Conservation (phyloP, 2,329 filamentous ascomycete genomes). For the Plenodomus lindquistii region DNA sequence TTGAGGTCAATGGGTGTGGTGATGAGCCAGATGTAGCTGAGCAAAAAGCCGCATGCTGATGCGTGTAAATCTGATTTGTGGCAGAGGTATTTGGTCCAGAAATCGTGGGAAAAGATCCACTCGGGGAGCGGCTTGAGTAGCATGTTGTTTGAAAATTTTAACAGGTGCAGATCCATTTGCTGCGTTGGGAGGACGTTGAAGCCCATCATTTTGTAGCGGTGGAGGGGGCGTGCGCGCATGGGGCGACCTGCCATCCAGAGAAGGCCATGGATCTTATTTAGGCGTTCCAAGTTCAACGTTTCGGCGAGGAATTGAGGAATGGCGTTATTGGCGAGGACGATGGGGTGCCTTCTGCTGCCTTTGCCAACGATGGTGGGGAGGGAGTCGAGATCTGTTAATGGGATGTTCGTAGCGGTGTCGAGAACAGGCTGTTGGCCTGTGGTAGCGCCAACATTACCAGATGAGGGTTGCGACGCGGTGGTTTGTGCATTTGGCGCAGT, state of each 20-base stretch:
- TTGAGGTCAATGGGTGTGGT: constrained; percentile 38
- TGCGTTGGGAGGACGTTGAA: constrained; percentile 36
- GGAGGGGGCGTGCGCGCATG: constrained; percentile 40
- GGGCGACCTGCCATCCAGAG: constrained; percentile 45
- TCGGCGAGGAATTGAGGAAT: constrained; percentile 31
- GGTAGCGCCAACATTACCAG: background rate
- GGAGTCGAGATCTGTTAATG: constrained; percentile 32
- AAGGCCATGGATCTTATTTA: constrained; percentile 39
- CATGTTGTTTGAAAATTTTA: constrained; percentile 37
- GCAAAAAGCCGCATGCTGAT: constrained; percentile 36
- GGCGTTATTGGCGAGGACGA: constrained; percentile 29
- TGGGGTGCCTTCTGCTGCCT: constrained; percentile 15
- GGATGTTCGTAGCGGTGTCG: constrained; percentile 21
- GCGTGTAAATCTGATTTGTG: constrained; percentile 19
- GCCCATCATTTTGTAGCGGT: constrained; percentile 42
- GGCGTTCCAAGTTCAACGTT: constrained; percentile 35
- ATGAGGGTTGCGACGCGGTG: constrained; percentile 8
- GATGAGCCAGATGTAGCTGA: constrained; percentile 43
- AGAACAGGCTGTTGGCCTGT: constrained; percentile 17
- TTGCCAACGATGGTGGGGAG: constrained; percentile 38
- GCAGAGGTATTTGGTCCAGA: constrained; percentile 38
- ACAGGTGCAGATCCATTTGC: constrained; percentile 43
- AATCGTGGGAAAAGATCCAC: constrained; percentile 33
- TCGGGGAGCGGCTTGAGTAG: constrained; percentile 41
- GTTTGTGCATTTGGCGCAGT: background rate